phyloP scores from a whole-genome alignment of 441 rosid species.

The Eruca vesicaria region DNA sequence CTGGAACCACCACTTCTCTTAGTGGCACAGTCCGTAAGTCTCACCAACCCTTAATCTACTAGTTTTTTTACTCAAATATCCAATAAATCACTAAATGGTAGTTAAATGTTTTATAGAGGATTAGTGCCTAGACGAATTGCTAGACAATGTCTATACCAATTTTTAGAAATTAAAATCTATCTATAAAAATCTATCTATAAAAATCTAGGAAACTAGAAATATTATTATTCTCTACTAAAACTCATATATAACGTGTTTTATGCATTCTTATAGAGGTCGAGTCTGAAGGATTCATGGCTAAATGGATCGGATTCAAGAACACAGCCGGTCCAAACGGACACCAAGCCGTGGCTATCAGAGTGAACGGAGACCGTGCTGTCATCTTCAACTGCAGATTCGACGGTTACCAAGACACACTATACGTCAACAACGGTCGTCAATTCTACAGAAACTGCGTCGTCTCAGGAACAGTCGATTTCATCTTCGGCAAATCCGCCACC shows the following conservation, averaged over 20 bases:
- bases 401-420: constrained; percentile 62
- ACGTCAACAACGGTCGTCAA: constrained; percentile 51
- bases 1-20: constrained; percentile 34
- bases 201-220: too few species aligned
- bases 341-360: constrained; percentile 63
- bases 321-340: constrained; percentile 58
- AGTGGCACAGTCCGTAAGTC: constrained; percentile 45
- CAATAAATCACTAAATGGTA: too few species aligned
- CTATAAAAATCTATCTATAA: too few species aligned
- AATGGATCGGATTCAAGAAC: constrained; percentile 62
- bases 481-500: constrained; percentile 52
- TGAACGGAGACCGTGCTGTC: constrained; percentile 52
- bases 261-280: constrained; percentile 22
- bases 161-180: too few species aligned
- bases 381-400: constrained; percentile 67
- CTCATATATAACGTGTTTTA: neutral
- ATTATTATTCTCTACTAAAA: neutral
- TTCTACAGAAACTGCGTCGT: constrained; percentile 55
- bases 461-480: constrained; percentile 64
- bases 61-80: neutral
- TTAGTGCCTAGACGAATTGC: neutral
- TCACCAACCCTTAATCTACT: constrained; percentile 4
- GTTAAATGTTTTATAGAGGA: neutral
- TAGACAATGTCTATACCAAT: neutral
- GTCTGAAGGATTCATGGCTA: constrained; percentile 54